phyloP scores from a whole-genome alignment of 768 basidiomycete species.

The Russula ochroleuca region DNA sequence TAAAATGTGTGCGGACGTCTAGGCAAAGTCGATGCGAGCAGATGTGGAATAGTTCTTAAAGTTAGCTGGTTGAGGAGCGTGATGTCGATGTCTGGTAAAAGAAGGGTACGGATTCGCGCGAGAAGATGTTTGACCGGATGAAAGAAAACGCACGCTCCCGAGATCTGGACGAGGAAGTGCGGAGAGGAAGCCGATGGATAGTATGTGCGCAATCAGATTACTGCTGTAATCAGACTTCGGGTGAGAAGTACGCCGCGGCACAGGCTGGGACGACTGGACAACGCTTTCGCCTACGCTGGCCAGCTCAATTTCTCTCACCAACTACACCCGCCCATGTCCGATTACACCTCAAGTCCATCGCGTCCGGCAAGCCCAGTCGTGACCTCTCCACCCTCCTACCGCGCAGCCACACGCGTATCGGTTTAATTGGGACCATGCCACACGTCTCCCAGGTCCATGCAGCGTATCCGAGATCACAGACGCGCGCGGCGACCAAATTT shows the following conservation, averaged over 20 bases:
- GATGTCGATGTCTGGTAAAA: constrained; percentile 13
- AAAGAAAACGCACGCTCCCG: background rate
- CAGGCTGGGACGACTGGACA: background rate
- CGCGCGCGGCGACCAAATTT: constrained; percentile 56
- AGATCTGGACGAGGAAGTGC: constrained; percentile 16
- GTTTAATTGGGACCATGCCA: constrained; percentile 68
- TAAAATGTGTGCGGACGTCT: background rate
- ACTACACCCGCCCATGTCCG: constrained; percentile 35
- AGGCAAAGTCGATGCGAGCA: constrained; percentile 13
- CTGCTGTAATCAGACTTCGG: too few relatives aligned
- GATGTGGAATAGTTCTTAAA: background rate
- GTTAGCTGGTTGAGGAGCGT: constrained; percentile 18
- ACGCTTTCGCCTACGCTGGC: background rate
- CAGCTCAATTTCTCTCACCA: background rate
- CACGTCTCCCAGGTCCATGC: constrained; percentile 56
- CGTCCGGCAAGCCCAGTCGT: constrained; percentile 54
- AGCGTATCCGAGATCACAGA: constrained; percentile 73
- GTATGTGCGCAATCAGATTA: constrained; percentile 7
- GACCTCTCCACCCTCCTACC: constrained; percentile 42
- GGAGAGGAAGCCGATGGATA: constrained; percentile 19
- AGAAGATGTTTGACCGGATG: constrained; percentile 4
- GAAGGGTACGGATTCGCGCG: constrained; percentile 6
- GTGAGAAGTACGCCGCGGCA: constrained; percentile 12
- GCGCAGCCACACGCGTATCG: constrained; percentile 53
- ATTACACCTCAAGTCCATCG: constrained; percentile 49